Conservation (phyloP, 768 basidiomycete genomes). For the Calocybe gangraenosa region DNA sequence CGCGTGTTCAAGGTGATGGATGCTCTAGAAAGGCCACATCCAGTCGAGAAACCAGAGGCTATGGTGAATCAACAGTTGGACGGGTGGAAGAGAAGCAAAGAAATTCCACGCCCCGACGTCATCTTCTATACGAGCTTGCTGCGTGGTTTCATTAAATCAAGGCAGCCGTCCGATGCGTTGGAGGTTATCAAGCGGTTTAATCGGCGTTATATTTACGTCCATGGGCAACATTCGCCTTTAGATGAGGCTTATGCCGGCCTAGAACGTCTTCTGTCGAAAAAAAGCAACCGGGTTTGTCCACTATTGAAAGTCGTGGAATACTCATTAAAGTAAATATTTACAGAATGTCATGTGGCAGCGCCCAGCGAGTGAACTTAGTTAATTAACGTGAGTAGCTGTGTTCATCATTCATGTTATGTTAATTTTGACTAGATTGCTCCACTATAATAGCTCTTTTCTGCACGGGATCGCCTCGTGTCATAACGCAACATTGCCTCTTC, state of each 20-base stretch:
- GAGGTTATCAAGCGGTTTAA: slow-evolving; percentile 24
- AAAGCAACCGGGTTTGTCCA: background rate
- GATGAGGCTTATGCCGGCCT: slow-evolving; percentile 8
- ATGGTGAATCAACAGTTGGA: background rate
- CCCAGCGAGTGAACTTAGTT: background rate
- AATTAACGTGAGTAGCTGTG: background rate
- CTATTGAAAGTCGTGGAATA: background rate
- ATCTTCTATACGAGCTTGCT: slow-evolving; percentile 34
- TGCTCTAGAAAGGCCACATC: slow-evolving; percentile 28
- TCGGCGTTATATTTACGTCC: slow-evolving; percentile 17
- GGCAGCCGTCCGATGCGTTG: slow-evolving; percentile 23
- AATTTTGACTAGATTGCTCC: too few species aligned
- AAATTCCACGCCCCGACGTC: slow-evolving; percentile 23
- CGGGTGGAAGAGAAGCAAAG: background rate
- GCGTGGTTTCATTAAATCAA: slow-evolving; percentile 30
- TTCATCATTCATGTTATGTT: too few species aligned
- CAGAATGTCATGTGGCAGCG: background rate
- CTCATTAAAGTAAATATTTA: too few species aligned
- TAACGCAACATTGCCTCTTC: too few species aligned
- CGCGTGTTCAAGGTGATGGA: slow-evolving; percentile 39
- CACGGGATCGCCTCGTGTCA: too few species aligned
- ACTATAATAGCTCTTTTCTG: too few species aligned
- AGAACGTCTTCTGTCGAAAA: background rate
- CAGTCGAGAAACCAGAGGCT: slow-evolving; percentile 1
- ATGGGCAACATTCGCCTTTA: slow-evolving; percentile 16